Percentiles rank a stretch among this genome's conserved stretches.
phyloP scores from a whole-genome alignment of 208 protist species.

The Trypanosoma congolense region DNA sequence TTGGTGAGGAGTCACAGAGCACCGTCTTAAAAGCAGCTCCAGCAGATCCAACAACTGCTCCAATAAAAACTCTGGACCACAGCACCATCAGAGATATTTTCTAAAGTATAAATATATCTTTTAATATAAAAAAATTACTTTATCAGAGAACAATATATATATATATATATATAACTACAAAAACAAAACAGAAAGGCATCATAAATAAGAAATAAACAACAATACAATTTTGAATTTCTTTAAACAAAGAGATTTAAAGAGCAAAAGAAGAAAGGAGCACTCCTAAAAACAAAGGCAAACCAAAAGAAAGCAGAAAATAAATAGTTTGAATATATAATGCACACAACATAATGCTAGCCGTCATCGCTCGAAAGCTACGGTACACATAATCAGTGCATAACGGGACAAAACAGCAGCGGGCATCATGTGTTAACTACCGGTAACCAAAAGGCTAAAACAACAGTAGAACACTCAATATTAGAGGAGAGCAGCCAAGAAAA shows the following conservation, averaged over 20 bases:
- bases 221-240: too few relatives aligned
- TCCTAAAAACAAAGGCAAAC: not conserved
- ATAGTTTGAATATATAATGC: not conserved
- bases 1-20: constrained; percentile 6
- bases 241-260: too few relatives aligned
- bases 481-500: too few relatives aligned
- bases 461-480: not conserved
- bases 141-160: not conserved
- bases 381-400: too few relatives aligned
- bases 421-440: too few relatives aligned
- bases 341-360: not conserved
- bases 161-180: not conserved
- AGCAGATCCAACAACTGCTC: constrained; percentile 2
- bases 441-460: not conserved
- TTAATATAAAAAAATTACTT: constrained; percentile 11
- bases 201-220: too few relatives aligned
- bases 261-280: constrained; percentile 4
- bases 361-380: too few relatives aligned
- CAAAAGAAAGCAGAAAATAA: not conserved
- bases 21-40: not conserved
- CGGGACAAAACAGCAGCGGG: too few relatives aligned
- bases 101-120: too few relatives aligned
- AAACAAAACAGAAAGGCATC: constrained; percentile 11
- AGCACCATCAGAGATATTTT: not conserved
- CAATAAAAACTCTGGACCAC: not conserved